Conservation (phyloP, 2,329 filamentous ascomycete genomes). For the Neofusicoccum ribis region DNA sequence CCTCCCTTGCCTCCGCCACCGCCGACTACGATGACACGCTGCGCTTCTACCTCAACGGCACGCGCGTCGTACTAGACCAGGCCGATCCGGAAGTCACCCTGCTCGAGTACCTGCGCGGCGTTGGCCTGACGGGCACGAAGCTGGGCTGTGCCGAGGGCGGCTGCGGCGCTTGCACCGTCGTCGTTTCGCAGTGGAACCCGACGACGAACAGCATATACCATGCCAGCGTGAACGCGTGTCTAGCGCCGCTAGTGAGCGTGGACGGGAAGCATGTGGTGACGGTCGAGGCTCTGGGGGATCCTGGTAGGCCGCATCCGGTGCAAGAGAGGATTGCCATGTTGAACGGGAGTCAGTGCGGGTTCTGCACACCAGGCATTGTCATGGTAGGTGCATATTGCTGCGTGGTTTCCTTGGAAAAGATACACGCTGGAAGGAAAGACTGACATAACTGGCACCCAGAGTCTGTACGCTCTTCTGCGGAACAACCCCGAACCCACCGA, state of each 20-base stretch:
- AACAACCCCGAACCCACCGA: constrained; percentile 78
- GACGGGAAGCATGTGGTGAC: constrained; percentile 99
- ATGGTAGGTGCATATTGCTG: constrained; percentile 56
- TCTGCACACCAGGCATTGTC: constrained; percentile 96
- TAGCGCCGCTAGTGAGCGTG: constrained; percentile 87
- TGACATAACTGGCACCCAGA: constrained; percentile 49
- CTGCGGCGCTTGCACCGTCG: constrained; percentile 93
- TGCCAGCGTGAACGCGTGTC: constrained; percentile 92
- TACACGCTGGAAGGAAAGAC: too few species aligned
- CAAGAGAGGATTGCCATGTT: constrained; percentile 89
- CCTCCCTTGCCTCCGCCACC: constrained; percentile 63
- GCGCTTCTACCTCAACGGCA: constrained; percentile 92
- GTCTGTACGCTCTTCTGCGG: constrained; percentile 85
- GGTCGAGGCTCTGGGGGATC: constrained; percentile 90
- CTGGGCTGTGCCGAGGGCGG: constrained; percentile 95
- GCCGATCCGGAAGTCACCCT: constrained; percentile 90
- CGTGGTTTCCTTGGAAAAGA: background rate
- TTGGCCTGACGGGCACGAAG: constrained; percentile 94
- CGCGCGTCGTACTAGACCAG: constrained; percentile 79
- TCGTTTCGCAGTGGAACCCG: constrained; percentile 86
- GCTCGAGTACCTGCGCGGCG: constrained; percentile 87
- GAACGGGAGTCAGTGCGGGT: constrained; percentile 92
- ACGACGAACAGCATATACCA: constrained; percentile 93
- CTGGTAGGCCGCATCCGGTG: constrained; percentile 80
- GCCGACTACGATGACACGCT: constrained; percentile 82